Percentiles rank a stretch among this genome's conserved stretches.
Evolutionary conservation across 352 stramenopile species (phyloP).

Genomic region (Globisporangium paroecandrum): DNA sequence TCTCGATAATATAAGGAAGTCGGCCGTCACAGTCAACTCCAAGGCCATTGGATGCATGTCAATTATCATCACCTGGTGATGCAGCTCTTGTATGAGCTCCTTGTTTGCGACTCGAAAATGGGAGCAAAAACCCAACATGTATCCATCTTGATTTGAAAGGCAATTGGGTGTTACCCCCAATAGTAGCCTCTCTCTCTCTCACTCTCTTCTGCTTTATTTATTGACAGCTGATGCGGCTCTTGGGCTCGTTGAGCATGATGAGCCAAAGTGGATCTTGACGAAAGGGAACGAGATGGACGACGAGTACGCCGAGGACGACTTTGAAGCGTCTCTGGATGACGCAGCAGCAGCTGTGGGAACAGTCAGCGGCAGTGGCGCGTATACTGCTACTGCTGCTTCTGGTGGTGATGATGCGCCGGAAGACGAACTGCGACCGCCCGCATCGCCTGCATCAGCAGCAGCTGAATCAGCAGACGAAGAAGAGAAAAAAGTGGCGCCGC

Average conservation of each 20-base stretch:
- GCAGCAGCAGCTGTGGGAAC: neutral
- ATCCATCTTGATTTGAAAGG: neutral
- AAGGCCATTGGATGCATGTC: neutral
- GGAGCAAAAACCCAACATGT: neutral
- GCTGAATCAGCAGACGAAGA: neutral
- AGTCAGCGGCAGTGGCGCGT: neutral
- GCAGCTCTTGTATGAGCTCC: neutral
- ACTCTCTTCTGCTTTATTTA: neutral
- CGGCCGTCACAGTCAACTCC: neutral
- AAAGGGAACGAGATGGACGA: slow-evolving; percentile 11
- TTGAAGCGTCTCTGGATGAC: slow-evolving; percentile 21
- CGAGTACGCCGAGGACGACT: slow-evolving; percentile 25
- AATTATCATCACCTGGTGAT: neutral
- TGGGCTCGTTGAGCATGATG: neutral
- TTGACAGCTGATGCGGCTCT: neutral
- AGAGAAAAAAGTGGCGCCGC: neutral
- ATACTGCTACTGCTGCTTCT: neutral
- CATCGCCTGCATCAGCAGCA: neutral
- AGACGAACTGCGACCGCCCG: slow-evolving; percentile 13
- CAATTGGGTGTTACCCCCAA: neutral
- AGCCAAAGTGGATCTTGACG: neutral
- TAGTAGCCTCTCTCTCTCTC: neutral
- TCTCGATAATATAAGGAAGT: neutral
- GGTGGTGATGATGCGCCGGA: neutral
- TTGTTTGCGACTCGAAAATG: neutral